Percentiles rank a stretch among this genome's conserved stretches.
These are phyloP conservation scores for Podila clonocystis DNA, from an alignment of 192 early-diverging fungal species.

Conservation along the genomic window DNA sequence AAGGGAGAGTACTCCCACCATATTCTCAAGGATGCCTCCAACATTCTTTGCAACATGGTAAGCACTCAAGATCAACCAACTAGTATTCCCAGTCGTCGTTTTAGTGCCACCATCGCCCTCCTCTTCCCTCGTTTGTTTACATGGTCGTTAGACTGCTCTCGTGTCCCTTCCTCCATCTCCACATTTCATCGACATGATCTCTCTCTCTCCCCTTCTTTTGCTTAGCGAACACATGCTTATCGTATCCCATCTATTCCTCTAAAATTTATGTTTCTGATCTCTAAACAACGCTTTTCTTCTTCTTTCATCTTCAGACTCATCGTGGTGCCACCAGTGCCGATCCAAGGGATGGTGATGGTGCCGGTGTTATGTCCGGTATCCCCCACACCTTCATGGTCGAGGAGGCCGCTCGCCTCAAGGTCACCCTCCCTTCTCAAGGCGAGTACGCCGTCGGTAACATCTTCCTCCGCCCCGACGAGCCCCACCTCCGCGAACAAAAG, in stretches of 20 bases:
- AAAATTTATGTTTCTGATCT: not conserved
- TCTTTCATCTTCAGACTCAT: constrained; percentile 68
- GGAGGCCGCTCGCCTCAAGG: constrained; percentile 68
- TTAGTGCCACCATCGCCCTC: constrained; percentile 1
- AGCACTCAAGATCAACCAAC: not conserved
- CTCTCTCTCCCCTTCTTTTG: not conserved
- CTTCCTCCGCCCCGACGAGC: constrained; percentile 80
- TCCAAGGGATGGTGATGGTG: constrained; percentile 96
- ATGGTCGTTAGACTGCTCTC: constrained; percentile 5
- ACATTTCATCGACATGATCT: constrained; percentile 60
- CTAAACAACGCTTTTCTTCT: not conserved
- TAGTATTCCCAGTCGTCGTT: not conserved
- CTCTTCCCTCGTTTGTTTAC: not conserved
- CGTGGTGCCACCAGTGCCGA: constrained; percentile 95
- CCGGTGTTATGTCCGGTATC: constrained; percentile 97
- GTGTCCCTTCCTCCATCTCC: not conserved
- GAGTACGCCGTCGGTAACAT: constrained; percentile 98
- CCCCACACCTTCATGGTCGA: constrained; percentile 88
- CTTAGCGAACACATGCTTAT: not conserved
- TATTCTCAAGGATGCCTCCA: constrained; percentile 89
- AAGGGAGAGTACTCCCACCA: constrained; percentile 85
- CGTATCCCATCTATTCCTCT: not conserved
- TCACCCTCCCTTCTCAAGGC: constrained; percentile 76
- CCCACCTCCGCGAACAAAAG: constrained; percentile 74
- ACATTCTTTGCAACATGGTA: constrained; percentile 96